A percentile compares a stretch with the other conserved stretches of the same genome.
Conservation (phyloP, 805 yeast genomes). For the Ogataea angusta region DNA sequence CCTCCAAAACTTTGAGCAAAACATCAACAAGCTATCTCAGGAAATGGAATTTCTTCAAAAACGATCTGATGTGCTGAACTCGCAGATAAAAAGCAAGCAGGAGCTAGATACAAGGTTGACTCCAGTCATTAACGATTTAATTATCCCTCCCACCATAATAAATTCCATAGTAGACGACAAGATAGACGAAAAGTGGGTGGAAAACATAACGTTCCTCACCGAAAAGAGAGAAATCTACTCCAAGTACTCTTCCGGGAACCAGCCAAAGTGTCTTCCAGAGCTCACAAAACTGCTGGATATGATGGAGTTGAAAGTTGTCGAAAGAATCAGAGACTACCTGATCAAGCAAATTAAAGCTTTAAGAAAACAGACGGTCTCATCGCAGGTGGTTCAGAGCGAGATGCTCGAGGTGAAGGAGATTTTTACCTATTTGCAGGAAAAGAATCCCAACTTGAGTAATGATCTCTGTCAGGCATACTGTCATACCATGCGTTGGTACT, state of each 20-base stretch:
- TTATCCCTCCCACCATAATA: conserved; percentile 72
- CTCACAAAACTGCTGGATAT: conserved; percentile 39
- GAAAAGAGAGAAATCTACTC: conserved; percentile 58
- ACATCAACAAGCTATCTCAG: conserved; percentile 50
- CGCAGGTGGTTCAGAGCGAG: conserved; percentile 70
- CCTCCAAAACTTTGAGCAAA: conserved; percentile 53
- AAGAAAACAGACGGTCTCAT: conserved; percentile 60
- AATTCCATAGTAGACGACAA: conserved; percentile 55
- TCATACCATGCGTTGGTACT: conserved; percentile 93
- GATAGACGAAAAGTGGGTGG: conserved; percentile 61
- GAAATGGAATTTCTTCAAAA: conserved; percentile 61
- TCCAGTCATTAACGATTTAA: conserved; percentile 71
- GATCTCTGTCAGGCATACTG: conserved; percentile 79
- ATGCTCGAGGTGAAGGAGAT: conserved; percentile 62
- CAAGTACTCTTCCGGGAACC: conserved; percentile 32
- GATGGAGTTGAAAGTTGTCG: conserved; percentile 63
- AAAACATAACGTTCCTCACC: conserved; percentile 52
- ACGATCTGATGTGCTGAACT: conserved; percentile 47
- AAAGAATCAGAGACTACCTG: conserved; percentile 69
- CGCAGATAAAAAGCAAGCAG: conserved; percentile 46
- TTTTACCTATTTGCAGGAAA: conserved; percentile 51
- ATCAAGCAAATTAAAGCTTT: conserved; percentile 63
- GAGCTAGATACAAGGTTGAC: conserved; percentile 51
- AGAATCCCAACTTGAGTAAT: conserved; percentile 59
- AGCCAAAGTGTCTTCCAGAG: conserved; percentile 21